Evolutionary conservation across 345 rosid species (phyloP), one percentile per base, ranked within the genome.

Genomic region (Odontarrhena argentea): DNA sequence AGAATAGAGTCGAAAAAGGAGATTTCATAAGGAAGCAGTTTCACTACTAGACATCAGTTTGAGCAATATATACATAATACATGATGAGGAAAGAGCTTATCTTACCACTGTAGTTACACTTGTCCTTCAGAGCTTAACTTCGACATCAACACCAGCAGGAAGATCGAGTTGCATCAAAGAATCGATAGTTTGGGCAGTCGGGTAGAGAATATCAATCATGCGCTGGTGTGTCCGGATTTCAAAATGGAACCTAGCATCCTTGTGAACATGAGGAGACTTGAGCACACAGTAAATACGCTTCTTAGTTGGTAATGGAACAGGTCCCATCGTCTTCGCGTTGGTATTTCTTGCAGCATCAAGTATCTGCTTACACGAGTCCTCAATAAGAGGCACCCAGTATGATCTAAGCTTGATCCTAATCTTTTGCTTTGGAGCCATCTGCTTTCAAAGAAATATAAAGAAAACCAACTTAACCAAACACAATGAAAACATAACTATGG

Each of bases 161-260:
- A 94, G 92, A 81, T 88, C 93, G 41, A 94, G 97, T 61, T 94
- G 97, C 99, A 94, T 94, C 69, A 94, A 76, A n/a, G 97, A 87
- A 77, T 94, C 99, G 5, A 91, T 94, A 1, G 97, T 91, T 60
- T 94, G 99, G 6, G 99, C 96, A 59, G 97, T 94, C 0, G 99
- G 99, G 81, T 86, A 87, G 32, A 91, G 84, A 79, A 94, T 88
- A 69, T 94, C 99, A 2, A 91, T 88, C 43, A 94, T 84, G 9
- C 96, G 86, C 62, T 91, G 97, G 76, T 91, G 99, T 26, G 99
- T 91, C 68, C 97, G 76, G 70, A 88, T 91, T 80, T 94, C 97
- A 68, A 91, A 91, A 75, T 94, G 97, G 66, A 91, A 91, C 82
- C 99, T 81, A 28, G 99, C 99, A 64, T 94, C 99, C 81, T 94